Conservation (phyloP, 179 eudicot species). For the Spinacia oleracea region DNA sequence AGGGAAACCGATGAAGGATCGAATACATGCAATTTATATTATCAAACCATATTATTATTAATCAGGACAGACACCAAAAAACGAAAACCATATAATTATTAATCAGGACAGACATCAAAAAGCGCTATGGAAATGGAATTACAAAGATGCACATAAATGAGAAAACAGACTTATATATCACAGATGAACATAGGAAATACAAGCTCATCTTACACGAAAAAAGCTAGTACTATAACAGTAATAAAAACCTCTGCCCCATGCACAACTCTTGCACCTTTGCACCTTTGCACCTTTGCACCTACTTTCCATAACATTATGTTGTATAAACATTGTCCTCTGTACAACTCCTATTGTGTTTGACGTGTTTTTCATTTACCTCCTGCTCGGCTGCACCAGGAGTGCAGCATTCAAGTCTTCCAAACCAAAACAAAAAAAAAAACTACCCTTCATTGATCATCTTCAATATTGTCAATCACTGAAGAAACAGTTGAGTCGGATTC, state of each 20-base stretch:
- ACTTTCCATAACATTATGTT: conserved; percentile 1
- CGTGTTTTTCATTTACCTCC: neutral
- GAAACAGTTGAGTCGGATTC: conserved; percentile 58
- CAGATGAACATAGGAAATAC: conserved; percentile 8
- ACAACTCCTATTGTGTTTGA: neutral
- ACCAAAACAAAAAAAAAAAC: too few relatives aligned
- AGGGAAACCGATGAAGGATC: too few relatives aligned
- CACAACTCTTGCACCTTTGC: conserved; percentile 5
- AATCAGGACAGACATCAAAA: neutral
- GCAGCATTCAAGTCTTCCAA: neutral
- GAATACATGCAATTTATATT: too few relatives aligned
- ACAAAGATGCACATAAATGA: conserved; percentile 5
- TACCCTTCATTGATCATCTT: conserved; percentile 27
- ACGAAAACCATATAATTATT: neutral
- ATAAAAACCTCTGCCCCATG: conserved; percentile 6
- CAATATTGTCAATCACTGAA: conserved; percentile 40
- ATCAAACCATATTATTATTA: neutral
- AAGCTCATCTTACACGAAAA: conserved; percentile 11
- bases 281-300: conserved; percentile 6
- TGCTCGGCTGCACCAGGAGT: conserved; percentile 21
- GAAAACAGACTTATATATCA: neutral
- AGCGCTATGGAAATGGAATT: conserved; percentile 1
- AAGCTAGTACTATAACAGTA: neutral
- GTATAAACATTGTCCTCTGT: conserved; percentile 11
- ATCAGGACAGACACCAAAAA: neutral